Evolutionary conservation across 768 basidiomycete genomes (phyloP).

Genomic region (Rhodotorula toruloides): DNA sequence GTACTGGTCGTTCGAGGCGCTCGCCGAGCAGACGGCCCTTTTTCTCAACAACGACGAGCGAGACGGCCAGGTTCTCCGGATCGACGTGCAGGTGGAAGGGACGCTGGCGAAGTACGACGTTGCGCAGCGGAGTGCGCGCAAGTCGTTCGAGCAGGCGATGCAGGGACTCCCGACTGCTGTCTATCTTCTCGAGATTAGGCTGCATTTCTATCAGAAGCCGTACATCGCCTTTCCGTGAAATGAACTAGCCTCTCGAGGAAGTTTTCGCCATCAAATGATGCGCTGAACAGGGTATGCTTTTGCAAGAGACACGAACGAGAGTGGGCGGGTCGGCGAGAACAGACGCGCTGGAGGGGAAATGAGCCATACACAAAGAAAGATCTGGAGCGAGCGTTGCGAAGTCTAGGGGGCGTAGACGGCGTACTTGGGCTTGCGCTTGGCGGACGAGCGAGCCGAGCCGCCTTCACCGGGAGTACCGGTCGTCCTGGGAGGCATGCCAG

Average conservation of each 20-base stretch:
- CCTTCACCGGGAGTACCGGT: background rate
- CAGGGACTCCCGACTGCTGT: background rate
- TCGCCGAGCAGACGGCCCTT: background rate
- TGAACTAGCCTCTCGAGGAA: no score
- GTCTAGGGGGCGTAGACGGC: no score
- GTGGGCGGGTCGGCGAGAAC: no score
- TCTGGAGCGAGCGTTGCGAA: no score
- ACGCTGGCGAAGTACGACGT: constrained; percentile 7
- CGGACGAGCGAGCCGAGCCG: background rate
- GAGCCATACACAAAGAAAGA: no score
- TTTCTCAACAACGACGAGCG: background rate
- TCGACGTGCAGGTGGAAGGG: constrained; percentile 3
- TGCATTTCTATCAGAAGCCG: background rate
- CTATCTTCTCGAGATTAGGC: background rate
- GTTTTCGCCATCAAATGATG: no score
- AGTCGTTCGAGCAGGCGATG: background rate
- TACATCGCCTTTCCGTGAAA: no score
- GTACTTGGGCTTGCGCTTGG: background rate
- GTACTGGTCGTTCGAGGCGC: background rate
- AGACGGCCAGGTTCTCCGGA: background rate
- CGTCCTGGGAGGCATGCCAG: background rate
- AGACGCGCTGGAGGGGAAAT: no score
- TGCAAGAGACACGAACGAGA: no score
- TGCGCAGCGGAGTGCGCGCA: background rate
- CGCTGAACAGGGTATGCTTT: no score